These are phyloP conservation scores for Colletotrichum lini DNA, from an alignment of 2,329 filamentous ascomycete genomes.

Conservation along the genomic window DNA sequence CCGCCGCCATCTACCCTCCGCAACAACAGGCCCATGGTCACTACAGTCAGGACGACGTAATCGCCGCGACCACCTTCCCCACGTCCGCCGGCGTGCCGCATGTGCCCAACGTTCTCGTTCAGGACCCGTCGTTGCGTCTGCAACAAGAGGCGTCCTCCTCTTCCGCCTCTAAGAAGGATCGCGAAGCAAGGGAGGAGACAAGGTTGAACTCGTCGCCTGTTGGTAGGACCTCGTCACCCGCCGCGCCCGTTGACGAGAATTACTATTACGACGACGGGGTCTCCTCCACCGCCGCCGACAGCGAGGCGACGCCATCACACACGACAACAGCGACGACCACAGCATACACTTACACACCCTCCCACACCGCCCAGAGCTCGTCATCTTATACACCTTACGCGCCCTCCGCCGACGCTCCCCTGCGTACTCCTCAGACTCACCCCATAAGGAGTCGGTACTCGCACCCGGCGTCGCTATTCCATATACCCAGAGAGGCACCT, in stretches of 20 bases:
- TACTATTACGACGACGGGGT: slow-evolving; percentile 27
- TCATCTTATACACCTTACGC: slow-evolving; percentile 42
- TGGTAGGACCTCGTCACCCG: slow-evolving; percentile 22
- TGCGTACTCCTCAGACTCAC: slow-evolving; percentile 41
- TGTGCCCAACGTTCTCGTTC: slow-evolving; percentile 64
- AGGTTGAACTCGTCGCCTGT: slow-evolving; percentile 47
- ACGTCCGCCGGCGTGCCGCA: slow-evolving; percentile 56
- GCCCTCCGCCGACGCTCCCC: slow-evolving; percentile 30
- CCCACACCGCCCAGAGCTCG: slow-evolving; percentile 27
- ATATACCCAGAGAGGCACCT: slow-evolving; percentile 57
- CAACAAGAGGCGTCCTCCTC: slow-evolving; percentile 48
- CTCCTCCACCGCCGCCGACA: slow-evolving; percentile 32
- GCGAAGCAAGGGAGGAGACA: slow-evolving; percentile 60
- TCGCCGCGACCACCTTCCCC: slow-evolving; percentile 43
- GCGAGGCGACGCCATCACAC: slow-evolving; percentile 37
- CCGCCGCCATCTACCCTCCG: slow-evolving; percentile 45
- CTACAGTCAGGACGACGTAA: slow-evolving; percentile 39
- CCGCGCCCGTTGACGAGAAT: slow-evolving; percentile 1
- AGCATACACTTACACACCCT: not conserved
- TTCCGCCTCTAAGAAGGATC: slow-evolving; percentile 54
- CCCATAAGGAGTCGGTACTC: slow-evolving; percentile 31
- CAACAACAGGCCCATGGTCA: slow-evolving; percentile 31
- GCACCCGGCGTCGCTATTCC: slow-evolving; percentile 28
- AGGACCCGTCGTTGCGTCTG: slow-evolving; percentile 62
- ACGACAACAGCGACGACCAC: slow-evolving; percentile 6